Conservation (phyloP, 1,139 yeast genomes). For the Nakaseomyces nivariensis region DNA sequence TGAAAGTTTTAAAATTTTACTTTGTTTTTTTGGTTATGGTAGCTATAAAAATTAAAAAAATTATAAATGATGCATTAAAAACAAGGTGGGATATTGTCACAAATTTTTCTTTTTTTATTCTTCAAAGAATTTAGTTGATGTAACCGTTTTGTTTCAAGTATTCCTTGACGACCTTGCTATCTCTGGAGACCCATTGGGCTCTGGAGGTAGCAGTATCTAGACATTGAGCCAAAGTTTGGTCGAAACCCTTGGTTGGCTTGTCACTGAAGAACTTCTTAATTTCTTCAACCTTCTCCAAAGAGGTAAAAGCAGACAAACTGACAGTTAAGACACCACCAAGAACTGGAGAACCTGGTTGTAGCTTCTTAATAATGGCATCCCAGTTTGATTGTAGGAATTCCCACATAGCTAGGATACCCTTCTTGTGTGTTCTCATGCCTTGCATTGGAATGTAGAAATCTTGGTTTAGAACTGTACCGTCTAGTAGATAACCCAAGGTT, state of each 20-base stretch:
- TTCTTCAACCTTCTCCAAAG: conserved; percentile 45
- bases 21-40: no score
- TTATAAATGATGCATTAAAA: not conserved
- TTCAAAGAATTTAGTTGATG: not conserved
- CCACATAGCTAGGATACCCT: conserved; percentile 61
- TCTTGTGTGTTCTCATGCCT: conserved; percentile 52
- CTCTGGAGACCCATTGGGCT: conserved; percentile 59
- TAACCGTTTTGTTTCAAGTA: conserved; percentile 46
- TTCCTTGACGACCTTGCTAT: conserved; percentile 40
- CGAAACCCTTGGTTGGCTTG: conserved; percentile 63
- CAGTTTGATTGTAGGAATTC: conserved; percentile 70
- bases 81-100: not conserved
- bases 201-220: conserved; percentile 57
- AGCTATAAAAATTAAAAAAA: not conserved
- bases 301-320: conserved; percentile 56
- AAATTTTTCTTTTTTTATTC: no score
- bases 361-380: conserved; percentile 50
- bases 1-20: no score
- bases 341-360: conserved; percentile 80
- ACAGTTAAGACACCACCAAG: conserved; percentile 61
- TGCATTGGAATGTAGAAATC: conserved; percentile 73
- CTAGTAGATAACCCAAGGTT: conserved; percentile 51
- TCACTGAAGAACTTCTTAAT: conserved; percentile 49
- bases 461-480: conserved; percentile 68
- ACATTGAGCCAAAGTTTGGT: conserved; percentile 62